These are phyloP conservation scores for Hymenoscyphus scutula DNA, from an alignment of 2,329 filamentous ascomycete species.

Conservation along the genomic window DNA sequence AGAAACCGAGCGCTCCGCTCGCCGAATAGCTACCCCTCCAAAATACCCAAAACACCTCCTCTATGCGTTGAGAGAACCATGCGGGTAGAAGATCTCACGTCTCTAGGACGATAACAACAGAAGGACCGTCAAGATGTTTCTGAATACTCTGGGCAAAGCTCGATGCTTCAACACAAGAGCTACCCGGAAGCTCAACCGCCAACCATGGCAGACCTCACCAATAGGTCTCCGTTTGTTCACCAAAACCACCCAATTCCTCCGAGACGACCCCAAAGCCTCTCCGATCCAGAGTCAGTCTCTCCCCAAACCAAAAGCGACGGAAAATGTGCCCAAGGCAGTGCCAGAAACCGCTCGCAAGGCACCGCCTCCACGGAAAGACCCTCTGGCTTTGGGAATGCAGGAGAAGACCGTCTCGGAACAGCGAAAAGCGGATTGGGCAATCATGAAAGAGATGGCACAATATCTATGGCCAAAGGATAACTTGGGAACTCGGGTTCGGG, in stretches of 20 bases:
- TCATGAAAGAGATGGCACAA: constrained; percentile 94
- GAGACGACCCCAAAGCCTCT: constrained; percentile 26
- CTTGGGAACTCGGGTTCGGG: constrained; percentile 76
- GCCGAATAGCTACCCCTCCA: constrained; percentile 28
- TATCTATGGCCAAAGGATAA: constrained; percentile 96
- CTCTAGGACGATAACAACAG: constrained; percentile 20
- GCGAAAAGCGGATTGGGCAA: constrained; percentile 95
- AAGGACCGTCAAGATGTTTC: constrained; percentile 30
- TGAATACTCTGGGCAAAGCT: constrained; percentile 31
- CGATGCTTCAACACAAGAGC: constrained; percentile 31
- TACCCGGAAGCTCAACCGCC: constrained; percentile 18
- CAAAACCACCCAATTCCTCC: constrained; percentile 25
- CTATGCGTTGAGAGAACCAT: constrained; percentile 20
- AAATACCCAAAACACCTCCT: constrained; percentile 19
- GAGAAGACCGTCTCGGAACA: constrained; percentile 78
- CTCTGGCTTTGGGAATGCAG: constrained; percentile 63
- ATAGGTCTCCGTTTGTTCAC: constrained; percentile 33
- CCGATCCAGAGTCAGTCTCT: constrained; percentile 25
- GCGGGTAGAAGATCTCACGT: constrained; percentile 20
- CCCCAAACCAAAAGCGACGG: constrained; percentile 22
- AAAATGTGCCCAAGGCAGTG: constrained; percentile 25
- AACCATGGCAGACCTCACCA: constrained; percentile 26
- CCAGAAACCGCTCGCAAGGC: constrained; percentile 29
- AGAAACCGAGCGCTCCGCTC: constrained; percentile 1
- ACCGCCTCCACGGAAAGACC: constrained; percentile 43